Percentiles rank a stretch among this genome's conserved stretches.
Conservation (phyloP, 495 filamentous ascomycete genomes). For the Patellaria atrata region DNA sequence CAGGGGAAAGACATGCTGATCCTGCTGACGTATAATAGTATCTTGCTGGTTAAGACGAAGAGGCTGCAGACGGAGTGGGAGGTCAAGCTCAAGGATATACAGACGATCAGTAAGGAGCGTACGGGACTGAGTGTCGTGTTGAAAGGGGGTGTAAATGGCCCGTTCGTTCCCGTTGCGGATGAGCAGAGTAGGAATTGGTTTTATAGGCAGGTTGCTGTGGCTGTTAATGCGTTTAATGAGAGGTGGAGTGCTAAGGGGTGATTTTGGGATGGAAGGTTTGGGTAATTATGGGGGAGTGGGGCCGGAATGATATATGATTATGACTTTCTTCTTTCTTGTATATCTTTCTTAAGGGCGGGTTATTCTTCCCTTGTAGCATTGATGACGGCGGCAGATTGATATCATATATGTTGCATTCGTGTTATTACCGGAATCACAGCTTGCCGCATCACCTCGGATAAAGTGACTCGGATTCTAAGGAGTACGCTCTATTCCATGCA, state of each 20-base stretch:
- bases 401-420: no score
- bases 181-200: constrained; percentile 81
- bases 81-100: constrained; percentile 84
- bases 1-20: constrained; percentile 82
- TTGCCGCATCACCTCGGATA: no score
- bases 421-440: no score
- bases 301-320: no score
- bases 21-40: constrained; percentile 83
- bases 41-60: constrained; percentile 79
- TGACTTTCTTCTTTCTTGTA: no score
- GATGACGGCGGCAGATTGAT: no score
- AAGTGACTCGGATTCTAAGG: no score
- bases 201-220: constrained; percentile 55
- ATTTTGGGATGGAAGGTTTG: no score
- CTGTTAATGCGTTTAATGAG: constrained; percentile 58
- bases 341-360: no score
- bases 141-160: constrained; percentile 81
- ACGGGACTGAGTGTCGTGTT: constrained; percentile 82
- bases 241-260: constrained; percentile 50
- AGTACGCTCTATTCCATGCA: no score
- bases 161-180: constrained; percentile 85
- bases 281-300: no score
- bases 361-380: no score
- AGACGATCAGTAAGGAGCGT: constrained; percentile 91
- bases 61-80: constrained; percentile 86